Evolutionary conservation across 495 filamentous ascomycete genomes (phyloP), one percentile per base, ranked within the genome.

Genomic region (Talaromyces stipitatus): DNA sequence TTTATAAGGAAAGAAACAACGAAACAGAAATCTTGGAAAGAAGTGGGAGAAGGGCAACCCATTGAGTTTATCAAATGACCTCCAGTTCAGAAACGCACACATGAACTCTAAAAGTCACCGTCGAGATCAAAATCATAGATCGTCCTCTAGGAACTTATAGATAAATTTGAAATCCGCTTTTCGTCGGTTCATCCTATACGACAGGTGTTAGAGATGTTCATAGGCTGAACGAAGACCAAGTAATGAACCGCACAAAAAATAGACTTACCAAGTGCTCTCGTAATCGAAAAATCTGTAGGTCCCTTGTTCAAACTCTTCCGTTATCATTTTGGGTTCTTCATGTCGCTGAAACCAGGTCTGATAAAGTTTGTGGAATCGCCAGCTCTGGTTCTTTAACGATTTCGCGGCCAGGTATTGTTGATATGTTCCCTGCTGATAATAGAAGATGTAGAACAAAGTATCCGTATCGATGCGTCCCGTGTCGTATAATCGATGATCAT

Each of bases 241-340:
- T 41, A 38, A 24, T 52, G 53, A 50, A 46, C 41, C 47, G 53
- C 51, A 59, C 54, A 50, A 48, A 20, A 58, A 50, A 45, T 45
- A 24, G 56, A 82, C 89, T 72, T 72, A 98, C 94, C 94, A 98
- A 64, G 94, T 98, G 71, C 92, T 97, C 78, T 98, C 94, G 65
- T 97, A 98, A 70, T 98, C 94, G 73, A 98, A 98, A 76, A 98
- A 98, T 45, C 94, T 85, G 73, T 98, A 98, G 4, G 94, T 97
- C 24, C 94, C 94, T 71, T 98, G 92, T 75, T 98, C 94, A 60
- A 88, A 97, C 68, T 98, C 94, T 67, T 98, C 95, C 0, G 94
- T 97, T 65, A 98, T 98, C 45, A 83, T 89, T 75, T 98, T 97
- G 18, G 94, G 94, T 75, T 98, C 94, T 66, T 98, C 94, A 62